phyloP scores from a whole-genome alignment of 1,139 yeast genomes.

The Geotrichum reessii region DNA sequence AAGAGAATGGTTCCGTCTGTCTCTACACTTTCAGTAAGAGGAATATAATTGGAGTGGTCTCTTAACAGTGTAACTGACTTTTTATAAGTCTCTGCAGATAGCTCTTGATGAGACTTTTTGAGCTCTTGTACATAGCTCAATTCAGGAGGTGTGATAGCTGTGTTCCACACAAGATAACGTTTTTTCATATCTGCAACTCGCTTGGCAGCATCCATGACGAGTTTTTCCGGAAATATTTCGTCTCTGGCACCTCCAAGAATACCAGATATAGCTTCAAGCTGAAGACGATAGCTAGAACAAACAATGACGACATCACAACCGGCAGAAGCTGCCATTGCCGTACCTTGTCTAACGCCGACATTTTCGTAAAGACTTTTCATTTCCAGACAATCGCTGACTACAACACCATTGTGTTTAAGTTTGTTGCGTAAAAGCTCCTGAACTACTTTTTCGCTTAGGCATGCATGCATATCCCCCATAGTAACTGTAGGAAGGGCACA shows the following conservation, averaged over 20 bases:
- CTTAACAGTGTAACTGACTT: conserved; percentile 53
- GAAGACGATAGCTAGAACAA: conserved; percentile 53
- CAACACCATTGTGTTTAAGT: conserved; percentile 52
- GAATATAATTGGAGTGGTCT: conserved; percentile 50
- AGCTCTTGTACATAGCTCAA: conserved; percentile 33
- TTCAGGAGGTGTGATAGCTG: conserved; percentile 38
- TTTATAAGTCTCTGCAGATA: conserved; percentile 48
- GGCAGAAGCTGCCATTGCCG: conserved; percentile 54
- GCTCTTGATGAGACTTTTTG: conserved; percentile 43
- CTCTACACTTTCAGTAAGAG: conserved; percentile 44
- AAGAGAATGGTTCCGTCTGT: conserved; percentile 25
- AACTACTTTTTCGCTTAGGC: conserved; percentile 54
- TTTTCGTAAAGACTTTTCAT: conserved; percentile 60
- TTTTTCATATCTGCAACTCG: conserved; percentile 46
- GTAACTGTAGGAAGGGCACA: conserved; percentile 60
- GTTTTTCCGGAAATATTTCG: conserved; percentile 49
- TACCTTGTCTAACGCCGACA: conserved; percentile 62
- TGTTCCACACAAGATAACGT: conserved; percentile 45
- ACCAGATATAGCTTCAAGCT: conserved; percentile 54
- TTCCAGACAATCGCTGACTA: conserved; percentile 59
- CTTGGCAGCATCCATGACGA: conserved; percentile 40
- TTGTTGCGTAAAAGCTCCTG: conserved; percentile 49
- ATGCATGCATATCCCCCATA: conserved; percentile 59
- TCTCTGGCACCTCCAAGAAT: conserved; percentile 49
- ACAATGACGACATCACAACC: conserved; percentile 64